Evolutionary conservation across 129 eudicot species (phyloP).

Genomic region (Lactuca sativa): DNA sequence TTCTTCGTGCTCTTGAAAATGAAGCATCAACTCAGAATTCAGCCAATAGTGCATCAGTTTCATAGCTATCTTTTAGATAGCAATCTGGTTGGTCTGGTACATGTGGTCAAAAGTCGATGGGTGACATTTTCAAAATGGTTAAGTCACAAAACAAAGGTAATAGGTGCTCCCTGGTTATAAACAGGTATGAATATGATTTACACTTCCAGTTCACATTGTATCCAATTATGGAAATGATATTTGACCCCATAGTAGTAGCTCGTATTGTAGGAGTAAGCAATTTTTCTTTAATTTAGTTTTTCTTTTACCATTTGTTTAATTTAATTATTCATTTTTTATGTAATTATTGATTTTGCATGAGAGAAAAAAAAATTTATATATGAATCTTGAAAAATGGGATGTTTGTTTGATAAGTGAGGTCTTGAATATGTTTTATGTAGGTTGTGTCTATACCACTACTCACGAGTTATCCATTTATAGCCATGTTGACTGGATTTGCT

Average conservation of each 20-base stretch:
- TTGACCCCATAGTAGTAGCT: conserved; percentile 55
- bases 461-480: conserved; percentile 71
- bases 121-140: too few species aligned
- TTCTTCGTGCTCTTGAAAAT: too few species aligned
- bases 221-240: conserved; percentile 50
- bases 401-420: conserved; percentile 4
- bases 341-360: not conserved
- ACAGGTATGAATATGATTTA: too few species aligned
- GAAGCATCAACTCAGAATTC: too few species aligned
- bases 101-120: too few species aligned
- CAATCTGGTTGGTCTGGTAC: too few species aligned
- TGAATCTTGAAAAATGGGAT: not conserved
- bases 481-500: conserved; percentile 73
- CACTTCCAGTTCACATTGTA: conserved; percentile 56
- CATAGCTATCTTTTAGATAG: too few species aligned
- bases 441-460: conserved; percentile 60
- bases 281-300: conserved; percentile 2
- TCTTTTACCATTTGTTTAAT: conserved; percentile 3
- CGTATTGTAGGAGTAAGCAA: conserved; percentile 75
- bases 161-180: too few species aligned
- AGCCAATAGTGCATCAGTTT: too few species aligned
- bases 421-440: conserved; percentile 41
- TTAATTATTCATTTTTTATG: not conserved
- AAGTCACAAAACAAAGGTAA: too few species aligned
- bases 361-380: not conserved